Base-by-base conservation (phyloP, 768 basidiomycete species). In the Tylopilus balloui region DNA sequence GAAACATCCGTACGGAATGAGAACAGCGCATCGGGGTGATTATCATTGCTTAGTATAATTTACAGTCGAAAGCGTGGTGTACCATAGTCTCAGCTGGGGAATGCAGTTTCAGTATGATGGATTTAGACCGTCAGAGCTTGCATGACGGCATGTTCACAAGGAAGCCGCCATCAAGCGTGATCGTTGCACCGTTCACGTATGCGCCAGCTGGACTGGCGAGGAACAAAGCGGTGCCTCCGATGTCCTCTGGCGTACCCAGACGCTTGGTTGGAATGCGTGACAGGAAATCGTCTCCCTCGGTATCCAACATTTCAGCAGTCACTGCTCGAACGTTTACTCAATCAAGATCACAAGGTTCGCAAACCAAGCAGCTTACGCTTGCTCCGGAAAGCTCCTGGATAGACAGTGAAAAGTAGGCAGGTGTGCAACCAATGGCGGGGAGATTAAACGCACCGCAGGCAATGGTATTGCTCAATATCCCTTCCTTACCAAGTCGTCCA, bases 151-250 rank as follows among this genome's bases (percentile, higher is more conserved):
- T 72, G 19, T 62, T 57, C 37, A 80, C 76, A 21, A 80, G 58
- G 41, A 68, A 67, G 9, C 83, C 84, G 5, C 84, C 83, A 58
- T 85, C 83, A 37, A 86, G 62, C 10, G 77, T 67, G 39, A 85
- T 75, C 6, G 81, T 80, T 20, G 82, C 78, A 6, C 81, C 84
- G 29, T 78, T 86, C 39, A 86, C 74, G 65, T 75, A 86, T 17
- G 78, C 72, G 0, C 79, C 83, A 0, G 81, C 83, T 29, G 74
- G 73, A 45, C 79, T 78, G 12, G 79, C 71, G 14, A 87, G 70
- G 71, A 77, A 88, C 48, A 87, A 56, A 36, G 78, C 80, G 15
- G 81, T 72, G 0, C 81, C 84, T 1, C 75, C 80, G 20, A 86
- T 75, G 57, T 87, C 85, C 58, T 84, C 81, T 2, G 80, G 75